Evolutionary conservation across 805 yeast genomes (phyloP), one percentile per base, ranked within the genome.

Genomic region (Dipodascus geniculatus): DNA sequence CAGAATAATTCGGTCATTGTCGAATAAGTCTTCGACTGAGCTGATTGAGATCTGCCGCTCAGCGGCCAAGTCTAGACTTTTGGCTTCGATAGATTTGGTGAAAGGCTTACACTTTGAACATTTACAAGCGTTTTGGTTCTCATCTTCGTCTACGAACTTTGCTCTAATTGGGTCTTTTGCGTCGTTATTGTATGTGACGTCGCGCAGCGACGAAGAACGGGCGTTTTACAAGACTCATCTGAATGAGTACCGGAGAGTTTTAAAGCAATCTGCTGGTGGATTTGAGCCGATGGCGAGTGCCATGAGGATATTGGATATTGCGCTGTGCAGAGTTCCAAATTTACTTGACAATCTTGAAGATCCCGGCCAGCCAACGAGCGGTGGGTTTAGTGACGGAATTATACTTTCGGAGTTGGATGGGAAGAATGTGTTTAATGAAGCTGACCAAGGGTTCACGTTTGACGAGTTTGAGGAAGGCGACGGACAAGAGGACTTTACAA

Each of bases 151-250:
- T 0, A 76, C 85, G 11, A 87, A 87, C 63, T 80, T 90, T 58
- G 81, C 95, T 3, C 68, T 87, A 38, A 87, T 89, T 44, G 96
- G 96, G 1, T 80, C 91, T 0, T 90, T 90, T 74, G 96, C 96
- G 0, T 82, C 95, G 0, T 71, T 90, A 11, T 69, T 90, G 53
- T 86, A 77, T 61, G 82, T 83, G 16, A 85, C 96, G 0, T 72
- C 93, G 1, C 52, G 54, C 17, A 58, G 61, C 17, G 55, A 58
- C 1, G 87, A 82, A 53, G 96, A 88, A 62, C 76, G 84, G 0
- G 72, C 71, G 47, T 72, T 76, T 50, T 87, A 79, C 68, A 76
- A 80, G 61, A 86, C 81, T 57, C 83, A 83, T 57, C 76, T 90
- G 24, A 79, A 79, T 61, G 85, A 83, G 59, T 90, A 86, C 66